phyloP scores from a whole-genome alignment of 2,329 filamentous ascomycete genomes.

The Nannizziopsis barbatae region DNA sequence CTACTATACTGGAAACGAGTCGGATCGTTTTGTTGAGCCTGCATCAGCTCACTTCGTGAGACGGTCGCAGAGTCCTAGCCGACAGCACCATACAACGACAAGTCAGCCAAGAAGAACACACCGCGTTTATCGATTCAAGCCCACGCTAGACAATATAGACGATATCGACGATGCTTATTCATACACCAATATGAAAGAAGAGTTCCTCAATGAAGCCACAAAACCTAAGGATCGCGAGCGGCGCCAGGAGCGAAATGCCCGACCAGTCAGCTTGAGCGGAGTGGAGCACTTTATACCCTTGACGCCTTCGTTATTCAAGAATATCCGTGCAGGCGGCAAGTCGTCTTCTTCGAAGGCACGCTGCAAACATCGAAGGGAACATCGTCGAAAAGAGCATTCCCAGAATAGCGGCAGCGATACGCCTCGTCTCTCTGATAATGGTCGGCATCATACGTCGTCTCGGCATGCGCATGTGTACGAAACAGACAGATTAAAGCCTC shows the following conservation, averaged over 20 bases:
- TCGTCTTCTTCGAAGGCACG: conserved; percentile 31
- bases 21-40: conserved; percentile 28
- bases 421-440: conserved; percentile 30
- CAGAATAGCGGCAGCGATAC: conserved; percentile 15
- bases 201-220: conserved; percentile 34
- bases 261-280: conserved; percentile 33
- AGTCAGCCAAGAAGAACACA: conserved; percentile 11
- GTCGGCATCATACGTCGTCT: conserved; percentile 29
- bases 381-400: conserved; percentile 14
- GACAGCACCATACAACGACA: conserved; percentile 23
- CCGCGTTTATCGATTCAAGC: conserved; percentile 12
- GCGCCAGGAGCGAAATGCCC: conserved; percentile 20
- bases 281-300: conserved; percentile 26
- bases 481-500: background rate
- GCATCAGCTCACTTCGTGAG: conserved; percentile 19
- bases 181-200: conserved; percentile 38
- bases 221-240: conserved; percentile 21
- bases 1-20: conserved; percentile 19
- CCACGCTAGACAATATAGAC: conserved; percentile 28
- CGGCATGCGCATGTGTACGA: conserved; percentile 19
- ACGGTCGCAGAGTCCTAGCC: conserved; percentile 20
- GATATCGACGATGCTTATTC: conserved; percentile 34
- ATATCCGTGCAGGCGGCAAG: conserved; percentile 26
- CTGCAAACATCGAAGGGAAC: conserved; percentile 21
- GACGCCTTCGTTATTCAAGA: conserved; percentile 15